Conservation (phyloP, 2,329 filamentous ascomycete genomes). For the Fusarium staphyleae region DNA sequence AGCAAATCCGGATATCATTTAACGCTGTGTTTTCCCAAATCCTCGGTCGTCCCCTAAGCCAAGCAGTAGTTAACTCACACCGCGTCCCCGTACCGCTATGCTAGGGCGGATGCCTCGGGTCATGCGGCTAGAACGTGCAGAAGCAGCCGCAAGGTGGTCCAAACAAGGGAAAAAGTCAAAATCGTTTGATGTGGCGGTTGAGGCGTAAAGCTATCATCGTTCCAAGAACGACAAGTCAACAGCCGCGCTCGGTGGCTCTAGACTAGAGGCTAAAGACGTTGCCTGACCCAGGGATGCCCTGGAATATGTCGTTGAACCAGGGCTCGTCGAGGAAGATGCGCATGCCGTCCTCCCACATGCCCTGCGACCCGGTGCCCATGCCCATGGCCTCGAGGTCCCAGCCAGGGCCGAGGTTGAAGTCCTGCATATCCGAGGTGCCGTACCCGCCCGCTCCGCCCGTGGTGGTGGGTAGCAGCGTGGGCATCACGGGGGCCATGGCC, state of each 20-base stretch:
- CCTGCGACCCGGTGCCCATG: slow-evolving; percentile 37
- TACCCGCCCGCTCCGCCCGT: slow-evolving; percentile 17
- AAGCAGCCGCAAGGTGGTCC: slow-evolving; percentile 2
- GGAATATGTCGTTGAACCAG: slow-evolving; percentile 50
- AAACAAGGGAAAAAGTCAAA: slow-evolving; percentile 2
- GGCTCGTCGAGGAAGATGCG: slow-evolving; percentile 50
- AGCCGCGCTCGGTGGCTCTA: slow-evolving; percentile 9
- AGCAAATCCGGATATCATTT: neutral
- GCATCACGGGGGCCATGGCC: slow-evolving; percentile 39
- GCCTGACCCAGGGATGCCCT: slow-evolving; percentile 44
- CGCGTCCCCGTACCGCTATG: slow-evolving; percentile 4
- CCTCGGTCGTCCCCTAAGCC: neutral
- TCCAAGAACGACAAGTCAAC: neutral
- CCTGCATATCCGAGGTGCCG: slow-evolving; percentile 27
- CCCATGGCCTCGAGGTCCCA: slow-evolving; percentile 45
- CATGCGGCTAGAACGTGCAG: slow-evolving; percentile 9
- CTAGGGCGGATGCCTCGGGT: neutral
- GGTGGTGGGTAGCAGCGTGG: slow-evolving; percentile 22
- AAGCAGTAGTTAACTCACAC: slow-evolving; percentile 10
- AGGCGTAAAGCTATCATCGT: neutral
- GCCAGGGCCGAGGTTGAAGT: slow-evolving; percentile 36
- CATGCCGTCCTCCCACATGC: slow-evolving; percentile 45
- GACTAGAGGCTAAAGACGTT: slow-evolving; percentile 48
- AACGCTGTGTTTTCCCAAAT: too few relatives aligned
- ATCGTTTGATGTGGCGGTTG: slow-evolving; percentile 3